Evolutionary conservation across 2,329 filamentous ascomycete species (phyloP).

Genomic region (Lachnellula occidentalis): DNA sequence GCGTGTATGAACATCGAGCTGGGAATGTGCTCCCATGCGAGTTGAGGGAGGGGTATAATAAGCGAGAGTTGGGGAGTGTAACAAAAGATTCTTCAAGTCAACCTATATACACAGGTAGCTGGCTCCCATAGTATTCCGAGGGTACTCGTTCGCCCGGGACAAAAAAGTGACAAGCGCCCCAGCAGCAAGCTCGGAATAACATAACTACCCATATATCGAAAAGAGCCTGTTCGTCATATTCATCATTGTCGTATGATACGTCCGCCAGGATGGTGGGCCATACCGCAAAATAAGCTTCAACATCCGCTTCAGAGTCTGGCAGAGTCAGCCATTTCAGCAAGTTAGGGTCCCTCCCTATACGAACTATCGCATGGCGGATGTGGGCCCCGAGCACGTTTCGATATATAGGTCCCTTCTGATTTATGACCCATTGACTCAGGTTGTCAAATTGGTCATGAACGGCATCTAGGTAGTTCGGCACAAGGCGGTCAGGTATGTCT

Average conservation of each 20-base stretch:
- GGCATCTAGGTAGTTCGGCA: constrained; percentile 1
- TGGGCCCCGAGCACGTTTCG: constrained; percentile 14
- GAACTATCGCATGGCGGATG: constrained; percentile 12
- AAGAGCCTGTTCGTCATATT: constrained; percentile 7
- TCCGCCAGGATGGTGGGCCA: constrained; percentile 14
- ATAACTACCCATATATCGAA: constrained; percentile 19
- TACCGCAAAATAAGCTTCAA: constrained; percentile 14
- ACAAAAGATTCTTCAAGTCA: background rate
- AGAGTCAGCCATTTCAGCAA: background rate
- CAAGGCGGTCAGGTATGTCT: background rate
- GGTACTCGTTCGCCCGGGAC: constrained; percentile 18
- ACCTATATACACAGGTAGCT: constrained; percentile 21
- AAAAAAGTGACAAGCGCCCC: constrained; percentile 21
- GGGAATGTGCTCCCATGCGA: too few species aligned
- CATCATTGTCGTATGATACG: constrained; percentile 5
- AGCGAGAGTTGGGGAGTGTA: too few species aligned
- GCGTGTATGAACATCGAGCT: too few species aligned
- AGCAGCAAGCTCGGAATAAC: constrained; percentile 22
- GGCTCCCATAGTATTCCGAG: constrained; percentile 18
- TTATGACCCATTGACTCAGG: background rate
- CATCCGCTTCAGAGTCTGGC: constrained; percentile 13
- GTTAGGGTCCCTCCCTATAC: constrained; percentile 4
- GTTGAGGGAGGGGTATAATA: too few species aligned
- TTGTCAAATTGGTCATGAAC: constrained; percentile 1
- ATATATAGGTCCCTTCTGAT: constrained; percentile 1